phyloP scores from a whole-genome alignment of 345 rosid genomes.

The Kernera saxatilis region DNA sequence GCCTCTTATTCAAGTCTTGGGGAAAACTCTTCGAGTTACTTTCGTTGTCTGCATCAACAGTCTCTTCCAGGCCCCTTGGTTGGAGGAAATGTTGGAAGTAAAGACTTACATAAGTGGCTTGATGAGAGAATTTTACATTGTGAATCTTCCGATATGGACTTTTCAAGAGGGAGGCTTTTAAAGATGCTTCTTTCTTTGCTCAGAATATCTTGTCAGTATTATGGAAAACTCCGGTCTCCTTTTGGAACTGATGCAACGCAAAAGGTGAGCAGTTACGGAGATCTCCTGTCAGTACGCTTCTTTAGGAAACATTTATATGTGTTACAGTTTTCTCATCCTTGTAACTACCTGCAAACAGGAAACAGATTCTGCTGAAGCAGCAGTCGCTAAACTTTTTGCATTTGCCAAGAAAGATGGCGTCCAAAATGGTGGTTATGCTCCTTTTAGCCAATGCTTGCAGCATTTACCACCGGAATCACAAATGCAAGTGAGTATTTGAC shows the following conservation, averaged over 20 bases:
- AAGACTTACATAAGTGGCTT: conserved; percentile 92
- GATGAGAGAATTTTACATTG: conserved; percentile 71
- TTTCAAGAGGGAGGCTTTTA: conserved; percentile 50
- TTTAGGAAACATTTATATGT: background rate
- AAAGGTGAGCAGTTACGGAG: conserved; percentile 43
- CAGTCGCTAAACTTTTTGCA: conserved; percentile 91
- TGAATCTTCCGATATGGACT: conserved; percentile 57
- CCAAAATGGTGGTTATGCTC: conserved; percentile 47
- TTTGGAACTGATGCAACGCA: conserved; percentile 59
- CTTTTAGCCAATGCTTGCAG: conserved; percentile 66
- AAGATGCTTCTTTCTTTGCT: conserved; percentile 83
- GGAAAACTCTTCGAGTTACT: conserved; percentile 48
- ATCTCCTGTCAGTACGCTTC: background rate
- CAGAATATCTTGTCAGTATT: conserved; percentile 84
- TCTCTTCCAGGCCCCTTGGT: conserved; percentile 91
- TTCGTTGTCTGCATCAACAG: conserved; percentile 64
- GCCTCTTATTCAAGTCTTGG: conserved; percentile 36
- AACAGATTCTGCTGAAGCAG: conserved; percentile 81
- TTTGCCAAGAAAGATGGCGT: conserved; percentile 56
- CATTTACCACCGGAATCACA: conserved; percentile 83
- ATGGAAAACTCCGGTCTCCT: conserved; percentile 96
- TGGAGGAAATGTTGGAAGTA: conserved; percentile 86
- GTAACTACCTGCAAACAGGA: conserved; percentile 43
- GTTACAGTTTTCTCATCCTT: conserved; percentile 2
- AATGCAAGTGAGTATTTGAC: conserved; percentile 49